A percentile compares a stretch with the other conserved stretches of the same genome.
phyloP scores from a whole-genome alignment of 2,329 filamentous ascomycete species.

The Lasiodiplodia theobromae region DNA sequence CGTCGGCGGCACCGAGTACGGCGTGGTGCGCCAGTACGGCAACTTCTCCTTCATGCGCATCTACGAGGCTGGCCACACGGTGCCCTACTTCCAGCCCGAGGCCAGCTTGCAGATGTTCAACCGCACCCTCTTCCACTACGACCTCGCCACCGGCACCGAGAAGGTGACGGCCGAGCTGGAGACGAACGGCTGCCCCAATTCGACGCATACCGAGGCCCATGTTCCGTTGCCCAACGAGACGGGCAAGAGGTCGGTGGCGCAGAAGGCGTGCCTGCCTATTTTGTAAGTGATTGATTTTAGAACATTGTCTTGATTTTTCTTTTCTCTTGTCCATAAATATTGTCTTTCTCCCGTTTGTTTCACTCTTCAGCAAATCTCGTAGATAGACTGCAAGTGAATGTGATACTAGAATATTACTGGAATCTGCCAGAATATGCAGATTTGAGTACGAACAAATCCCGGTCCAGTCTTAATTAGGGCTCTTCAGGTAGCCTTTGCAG shows the following conservation, averaged over 20 bases:
- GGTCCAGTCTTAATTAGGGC: too few relatives aligned
- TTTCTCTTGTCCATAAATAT: not conserved
- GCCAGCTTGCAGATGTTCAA: constrained; percentile 48
- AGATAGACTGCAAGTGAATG: too few relatives aligned
- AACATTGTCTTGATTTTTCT: too few relatives aligned
- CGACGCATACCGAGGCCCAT: constrained; percentile 50
- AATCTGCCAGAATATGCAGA: too few relatives aligned
- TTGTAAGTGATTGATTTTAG: not conserved
- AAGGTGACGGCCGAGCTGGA: constrained; percentile 44
- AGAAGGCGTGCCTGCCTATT: constrained; percentile 16
- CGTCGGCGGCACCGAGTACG: constrained; percentile 49
- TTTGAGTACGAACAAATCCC: too few relatives aligned
- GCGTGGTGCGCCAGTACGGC: constrained; percentile 49
- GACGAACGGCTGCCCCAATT: constrained; percentile 43
- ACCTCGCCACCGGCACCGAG: constrained; percentile 46
- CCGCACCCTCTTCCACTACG: constrained; percentile 44
- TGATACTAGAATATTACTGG: too few relatives aligned
- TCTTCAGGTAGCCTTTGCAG: too few relatives aligned
- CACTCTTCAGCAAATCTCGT: too few relatives aligned
- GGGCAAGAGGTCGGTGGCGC: not conserved
- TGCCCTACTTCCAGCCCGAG: constrained; percentile 51
- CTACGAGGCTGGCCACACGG: constrained; percentile 51
- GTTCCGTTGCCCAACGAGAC: constrained; percentile 41
- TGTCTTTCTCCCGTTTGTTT: not conserved
- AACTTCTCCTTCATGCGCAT: constrained; percentile 51